These are phyloP conservation scores for Blastobotrys malaysiensis DNA, from an alignment of 1,139 yeast genomes.

Conservation along the genomic window DNA sequence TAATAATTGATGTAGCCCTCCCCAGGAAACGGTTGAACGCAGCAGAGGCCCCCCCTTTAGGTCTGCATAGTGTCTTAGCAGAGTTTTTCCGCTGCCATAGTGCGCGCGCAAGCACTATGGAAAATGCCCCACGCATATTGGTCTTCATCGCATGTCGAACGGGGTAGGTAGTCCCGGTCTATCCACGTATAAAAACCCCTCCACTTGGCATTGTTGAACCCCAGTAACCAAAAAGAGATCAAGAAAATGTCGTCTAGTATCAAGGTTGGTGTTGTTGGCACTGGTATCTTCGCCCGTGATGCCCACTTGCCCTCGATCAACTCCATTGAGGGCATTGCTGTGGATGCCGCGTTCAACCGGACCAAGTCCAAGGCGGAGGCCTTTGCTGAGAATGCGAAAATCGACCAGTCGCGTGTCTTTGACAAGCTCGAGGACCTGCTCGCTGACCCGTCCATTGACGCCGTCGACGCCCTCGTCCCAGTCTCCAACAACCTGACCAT, in stretches of 20 bases:
- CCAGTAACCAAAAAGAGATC: background rate
- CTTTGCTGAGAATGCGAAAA: slow-evolving; percentile 63
- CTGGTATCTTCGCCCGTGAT: slow-evolving; percentile 87
- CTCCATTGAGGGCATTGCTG: slow-evolving; percentile 40
- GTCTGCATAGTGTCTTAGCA: background rate
- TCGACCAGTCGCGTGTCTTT: slow-evolving; percentile 49
- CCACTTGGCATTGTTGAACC: background rate
- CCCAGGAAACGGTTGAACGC: too few relatives aligned
- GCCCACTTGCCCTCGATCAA: slow-evolving; percentile 72
- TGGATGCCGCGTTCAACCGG: slow-evolving; percentile 70
- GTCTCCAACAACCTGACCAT: slow-evolving; percentile 69
- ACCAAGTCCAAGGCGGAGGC: slow-evolving; percentile 73
- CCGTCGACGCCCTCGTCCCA: slow-evolving; percentile 81
- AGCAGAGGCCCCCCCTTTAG: too few relatives aligned
- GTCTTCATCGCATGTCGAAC: background rate
- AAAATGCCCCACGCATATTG: background rate
- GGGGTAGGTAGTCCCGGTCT: background rate
- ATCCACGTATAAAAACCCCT: slow-evolving; percentile 1
- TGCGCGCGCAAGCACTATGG: background rate
- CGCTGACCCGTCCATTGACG: slow-evolving; percentile 57
- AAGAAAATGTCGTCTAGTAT: slow-evolving; percentile 21
- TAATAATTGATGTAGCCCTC: too few relatives aligned
- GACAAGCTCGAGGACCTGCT: slow-evolving; percentile 61
- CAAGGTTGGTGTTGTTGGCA: slow-evolving; percentile 76
- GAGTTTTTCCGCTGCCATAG: background rate